phyloP scores from a whole-genome alignment of 225 moss, liverwort and hornwort genomes.

The Thuidium tamariscinum region DNA sequence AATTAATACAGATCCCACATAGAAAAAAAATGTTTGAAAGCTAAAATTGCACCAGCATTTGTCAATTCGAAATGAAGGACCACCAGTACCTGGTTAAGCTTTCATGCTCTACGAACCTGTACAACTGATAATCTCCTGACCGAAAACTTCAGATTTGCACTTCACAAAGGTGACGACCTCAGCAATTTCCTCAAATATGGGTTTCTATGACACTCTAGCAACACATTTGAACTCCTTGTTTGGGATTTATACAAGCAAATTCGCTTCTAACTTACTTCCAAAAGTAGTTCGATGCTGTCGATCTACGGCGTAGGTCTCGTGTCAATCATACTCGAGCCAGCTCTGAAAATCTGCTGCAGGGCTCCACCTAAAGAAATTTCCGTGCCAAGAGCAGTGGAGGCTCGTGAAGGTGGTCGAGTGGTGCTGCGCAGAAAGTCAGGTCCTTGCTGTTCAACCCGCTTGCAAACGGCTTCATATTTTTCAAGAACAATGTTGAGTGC shows the following conservation, averaged over 20 bases:
- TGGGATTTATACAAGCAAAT: too few relatives aligned
- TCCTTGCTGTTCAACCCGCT: constrained; percentile 48
- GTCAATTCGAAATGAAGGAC: background rate
- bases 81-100: background rate
- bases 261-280: background rate
- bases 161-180: background rate
- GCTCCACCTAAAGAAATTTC: constrained; percentile 29
- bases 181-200: background rate
- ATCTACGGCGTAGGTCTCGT: background rate
- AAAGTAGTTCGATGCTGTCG: background rate
- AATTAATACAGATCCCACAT: background rate
- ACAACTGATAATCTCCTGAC: background rate
- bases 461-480: constrained; percentile 55
- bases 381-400: constrained; percentile 7
- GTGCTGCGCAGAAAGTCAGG: constrained; percentile 25
- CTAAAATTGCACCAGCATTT: background rate
- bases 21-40: too few relatives aligned
- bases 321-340: constrained; percentile 15
- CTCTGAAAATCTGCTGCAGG: constrained; percentile 35
- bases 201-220: background rate
- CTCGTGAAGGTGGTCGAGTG: constrained; percentile 6
- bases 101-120: background rate
- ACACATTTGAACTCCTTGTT: background rate
- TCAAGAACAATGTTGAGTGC: constrained; percentile 43
- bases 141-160: background rate